Conservation (phyloP, 202 grass and related monocot species). For the Dendrocalamus latiflorus region DNA sequence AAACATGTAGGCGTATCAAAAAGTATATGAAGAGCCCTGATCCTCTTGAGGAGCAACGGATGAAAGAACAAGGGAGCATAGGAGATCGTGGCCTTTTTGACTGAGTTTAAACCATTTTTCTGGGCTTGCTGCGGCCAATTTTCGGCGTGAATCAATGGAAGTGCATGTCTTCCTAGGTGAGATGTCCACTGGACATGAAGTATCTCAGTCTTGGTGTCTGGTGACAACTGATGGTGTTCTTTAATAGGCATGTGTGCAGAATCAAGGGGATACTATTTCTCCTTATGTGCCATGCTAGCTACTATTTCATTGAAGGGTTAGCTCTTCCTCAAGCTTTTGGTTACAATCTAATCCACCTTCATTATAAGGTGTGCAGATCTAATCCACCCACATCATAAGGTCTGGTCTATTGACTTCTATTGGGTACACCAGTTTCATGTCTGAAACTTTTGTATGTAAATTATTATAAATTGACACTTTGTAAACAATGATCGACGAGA, state of each 20-base stretch:
- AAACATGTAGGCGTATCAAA: conserved; percentile 31
- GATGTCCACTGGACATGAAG: conserved; percentile 13
- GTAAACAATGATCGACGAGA: conserved; percentile 38
- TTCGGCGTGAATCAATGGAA: conserved; percentile 9
- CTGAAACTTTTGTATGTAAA: conserved; percentile 53
- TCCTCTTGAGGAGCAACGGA: conserved; percentile 49
- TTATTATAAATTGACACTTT: conserved; percentile 33
- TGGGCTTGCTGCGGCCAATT: not conserved
- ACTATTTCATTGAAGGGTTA: conserved; percentile 55
- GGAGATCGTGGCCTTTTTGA: conserved; percentile 56
- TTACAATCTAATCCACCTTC: conserved; percentile 21
- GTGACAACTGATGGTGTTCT: conserved; percentile 37
- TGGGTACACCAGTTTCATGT: conserved; percentile 37
- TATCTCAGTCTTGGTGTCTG: conserved; percentile 33
- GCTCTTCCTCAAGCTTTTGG: conserved; percentile 15
- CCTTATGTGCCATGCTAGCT: conserved; percentile 22
- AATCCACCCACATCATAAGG: conserved; percentile 35
- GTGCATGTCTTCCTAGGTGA: conserved; percentile 27
- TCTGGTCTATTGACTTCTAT: conserved; percentile 59
- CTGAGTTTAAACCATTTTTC: conserved; percentile 28
- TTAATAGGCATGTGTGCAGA: conserved; percentile 31
- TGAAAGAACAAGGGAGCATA: conserved; percentile 55
- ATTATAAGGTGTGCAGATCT: conserved; percentile 52
- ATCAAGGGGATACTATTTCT: conserved; percentile 30
- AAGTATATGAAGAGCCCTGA: conserved; percentile 68